Base-by-base conservation (phyloP, 139 green algal genomes). In the Ostreobium quekettii region DNA sequence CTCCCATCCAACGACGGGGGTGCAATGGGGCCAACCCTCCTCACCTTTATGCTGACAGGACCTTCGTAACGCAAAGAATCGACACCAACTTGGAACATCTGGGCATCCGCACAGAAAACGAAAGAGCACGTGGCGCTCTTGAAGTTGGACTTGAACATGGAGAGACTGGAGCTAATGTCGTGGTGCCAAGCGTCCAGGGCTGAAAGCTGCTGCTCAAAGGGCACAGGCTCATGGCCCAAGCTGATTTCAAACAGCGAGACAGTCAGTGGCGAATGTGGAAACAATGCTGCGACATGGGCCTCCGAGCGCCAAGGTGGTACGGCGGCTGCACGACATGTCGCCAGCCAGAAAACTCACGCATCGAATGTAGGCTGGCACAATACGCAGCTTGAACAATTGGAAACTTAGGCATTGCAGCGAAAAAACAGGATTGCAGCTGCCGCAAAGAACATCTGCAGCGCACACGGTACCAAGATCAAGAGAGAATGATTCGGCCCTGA, bases 81-180 rank as follows among this genome's bases (percentile, higher is more conserved):
- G 37, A 68, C 19, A 49, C 61, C 61, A 53, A 68, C 42, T 56
- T 68, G 35, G 7, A 68, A n/a, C 35, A 4, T 56, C 36, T 29
- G 35, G 8, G 61, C 11, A 29, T 68, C 61, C 35, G 61, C 61
- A 15, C 35, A 7, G 22, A 38, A 22, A 8, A 68, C 36, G 3
- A 68, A 28, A 28, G 35, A 68, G 7, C 30, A 15, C 8, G 36
- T 30, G 35, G 26, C 11, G 15, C 37, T 48, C 36, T 68, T 68
- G 61, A 68, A 68, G 24, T 56, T 53, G 5, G 35, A 30, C 35
- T 68, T 53, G 61, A 68, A 68, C 5, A 33, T n/a, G 3, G 30
- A 4, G 24, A 68, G 61, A 36, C 24, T 15, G 8, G 35, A 36
- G 31, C 19, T 68, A 26, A 26, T 56, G 3, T 53, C 8, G 29